These are phyloP conservation scores for Claviceps spartinae DNA, from an alignment of 2,329 filamentous ascomycete genomes.

Conservation along the genomic window DNA sequence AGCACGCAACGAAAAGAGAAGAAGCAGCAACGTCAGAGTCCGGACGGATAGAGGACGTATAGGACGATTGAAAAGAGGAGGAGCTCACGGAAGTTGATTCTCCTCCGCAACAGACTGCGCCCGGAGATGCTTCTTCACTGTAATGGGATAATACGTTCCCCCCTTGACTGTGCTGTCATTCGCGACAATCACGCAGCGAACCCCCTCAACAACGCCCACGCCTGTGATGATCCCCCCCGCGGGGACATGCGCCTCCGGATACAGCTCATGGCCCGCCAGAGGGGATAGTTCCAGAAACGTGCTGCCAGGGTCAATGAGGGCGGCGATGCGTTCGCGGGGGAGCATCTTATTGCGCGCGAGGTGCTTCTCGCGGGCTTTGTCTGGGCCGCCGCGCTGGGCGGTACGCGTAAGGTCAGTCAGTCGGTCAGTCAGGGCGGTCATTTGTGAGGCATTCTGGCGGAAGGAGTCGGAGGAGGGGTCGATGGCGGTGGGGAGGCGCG, in stretches of 20 bases:
- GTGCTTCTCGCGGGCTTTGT: slow-evolving; percentile 80
- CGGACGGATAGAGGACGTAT: no score
- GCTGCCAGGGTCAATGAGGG: slow-evolving; percentile 76
- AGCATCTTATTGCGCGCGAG: slow-evolving; percentile 85
- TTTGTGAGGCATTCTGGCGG: slow-evolving; percentile 65
- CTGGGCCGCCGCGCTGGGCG: slow-evolving; percentile 62
- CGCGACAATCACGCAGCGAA: slow-evolving; percentile 83
- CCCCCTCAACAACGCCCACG: slow-evolving; percentile 78
- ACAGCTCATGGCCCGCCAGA: slow-evolving; percentile 77
- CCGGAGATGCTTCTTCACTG: slow-evolving; percentile 91
- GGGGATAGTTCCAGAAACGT: slow-evolving; percentile 88
- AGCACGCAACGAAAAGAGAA: not conserved
- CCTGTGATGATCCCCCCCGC: slow-evolving; percentile 88
- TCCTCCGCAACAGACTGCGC: slow-evolving; percentile 85
- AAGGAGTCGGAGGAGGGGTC: slow-evolving; percentile 69
- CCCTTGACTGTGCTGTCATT: slow-evolving; percentile 97
- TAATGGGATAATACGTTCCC: slow-evolving; percentile 93
- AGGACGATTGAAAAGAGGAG: not conserved
- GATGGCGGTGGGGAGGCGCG: slow-evolving; percentile 60
- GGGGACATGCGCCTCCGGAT: slow-evolving; percentile 75
- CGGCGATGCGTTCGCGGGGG: slow-evolving; percentile 74
- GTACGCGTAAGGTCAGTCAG: slow-evolving; percentile 57
- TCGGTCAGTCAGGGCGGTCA: slow-evolving; percentile 57
- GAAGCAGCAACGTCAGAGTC: not conserved
- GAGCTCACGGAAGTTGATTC: slow-evolving; percentile 52